These are phyloP conservation scores for Psilocybe tampanensis DNA, from an alignment of 768 basidiomycete genomes.

Conservation along the genomic window DNA sequence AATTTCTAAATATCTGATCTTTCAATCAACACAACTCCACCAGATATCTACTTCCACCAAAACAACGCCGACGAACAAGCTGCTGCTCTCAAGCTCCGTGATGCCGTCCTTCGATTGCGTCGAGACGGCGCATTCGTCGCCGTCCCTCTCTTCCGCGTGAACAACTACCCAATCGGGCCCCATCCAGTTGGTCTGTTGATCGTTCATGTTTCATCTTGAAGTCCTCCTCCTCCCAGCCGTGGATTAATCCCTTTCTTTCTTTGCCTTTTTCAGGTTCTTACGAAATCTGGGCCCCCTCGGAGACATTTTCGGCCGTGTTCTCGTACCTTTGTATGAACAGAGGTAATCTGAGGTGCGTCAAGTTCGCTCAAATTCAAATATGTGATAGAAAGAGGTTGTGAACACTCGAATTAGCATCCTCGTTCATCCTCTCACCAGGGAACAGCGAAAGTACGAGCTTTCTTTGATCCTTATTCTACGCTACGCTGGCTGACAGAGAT, in stretches of 20 bases:
- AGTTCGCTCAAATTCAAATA: background rate
- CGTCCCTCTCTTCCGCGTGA: slow-evolving; percentile 74
- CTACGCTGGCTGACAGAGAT: background rate
- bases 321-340: slow-evolving; percentile 74
- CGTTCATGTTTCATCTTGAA: background rate
- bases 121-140: slow-evolving; percentile 80
- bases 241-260: background rate
- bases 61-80: slow-evolving; percentile 61
- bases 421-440: slow-evolving; percentile 73
- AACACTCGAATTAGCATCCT: slow-evolving; percentile 50
- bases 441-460: slow-evolving; percentile 54
- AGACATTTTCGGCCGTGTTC: slow-evolving; percentile 76
- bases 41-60: slow-evolving; percentile 83
- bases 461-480: background rate
- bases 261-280: slow-evolving; percentile 54
- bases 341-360: slow-evolving; percentile 62
- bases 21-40: too few species aligned
- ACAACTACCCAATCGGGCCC: slow-evolving; percentile 68
- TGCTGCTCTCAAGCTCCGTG: slow-evolving; percentile 67
- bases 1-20: too few species aligned
- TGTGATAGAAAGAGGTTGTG: background rate
- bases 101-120: slow-evolving; percentile 70
- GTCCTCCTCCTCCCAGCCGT: too few species aligned
- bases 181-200: slow-evolving; percentile 72
- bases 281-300: slow-evolving; percentile 78